These are phyloP conservation scores for Cladosporium austrohemisphaericum DNA, from an alignment of 2,329 filamentous ascomycete species.

Conservation along the genomic window DNA sequence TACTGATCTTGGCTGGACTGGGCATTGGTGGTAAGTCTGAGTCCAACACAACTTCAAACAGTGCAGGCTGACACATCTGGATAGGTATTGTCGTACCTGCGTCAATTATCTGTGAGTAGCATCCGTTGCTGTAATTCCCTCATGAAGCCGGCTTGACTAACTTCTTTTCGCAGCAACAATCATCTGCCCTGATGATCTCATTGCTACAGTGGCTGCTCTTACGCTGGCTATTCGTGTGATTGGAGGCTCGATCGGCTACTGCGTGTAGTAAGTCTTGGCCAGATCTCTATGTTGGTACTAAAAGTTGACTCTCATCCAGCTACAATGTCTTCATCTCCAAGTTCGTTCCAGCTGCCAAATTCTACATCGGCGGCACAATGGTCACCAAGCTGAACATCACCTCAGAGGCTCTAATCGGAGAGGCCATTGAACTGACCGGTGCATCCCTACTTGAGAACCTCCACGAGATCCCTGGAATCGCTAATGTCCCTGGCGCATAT, in stretches of 20 bases:
- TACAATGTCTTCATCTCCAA: constrained; percentile 51
- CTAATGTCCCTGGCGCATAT: constrained; percentile 40
- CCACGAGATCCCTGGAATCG: constrained; percentile 50
- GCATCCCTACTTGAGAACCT: constrained; percentile 51
- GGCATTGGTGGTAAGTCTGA: constrained; percentile 55
- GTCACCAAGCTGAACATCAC: constrained; percentile 47
- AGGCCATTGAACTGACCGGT: constrained; percentile 53
- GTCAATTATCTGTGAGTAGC: constrained; percentile 52
- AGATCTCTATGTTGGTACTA: constrained; percentile 32
- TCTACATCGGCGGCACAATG: constrained; percentile 52
- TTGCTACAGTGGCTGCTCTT: constrained; percentile 65
- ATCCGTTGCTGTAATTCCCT: too few species aligned
- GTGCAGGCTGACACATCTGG: not conserved
- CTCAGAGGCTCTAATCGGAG: constrained; percentile 42
- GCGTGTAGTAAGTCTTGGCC: constrained; percentile 31
- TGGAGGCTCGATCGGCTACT: constrained; percentile 57
- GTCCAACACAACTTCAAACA: too few species aligned
- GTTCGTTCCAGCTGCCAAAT: constrained; percentile 42
- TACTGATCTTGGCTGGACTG: constrained; percentile 58
- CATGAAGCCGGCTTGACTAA: not conserved
- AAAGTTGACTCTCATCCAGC: constrained; percentile 20
- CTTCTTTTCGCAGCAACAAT: constrained; percentile 51
- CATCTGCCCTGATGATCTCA: constrained; percentile 66
- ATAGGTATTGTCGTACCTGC: constrained; percentile 58
- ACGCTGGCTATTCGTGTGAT: constrained; percentile 67